These are phyloP conservation scores for Termitomyces sp. DNA, from an alignment of 768 basidiomycete genomes.

Conservation along the genomic window DNA sequence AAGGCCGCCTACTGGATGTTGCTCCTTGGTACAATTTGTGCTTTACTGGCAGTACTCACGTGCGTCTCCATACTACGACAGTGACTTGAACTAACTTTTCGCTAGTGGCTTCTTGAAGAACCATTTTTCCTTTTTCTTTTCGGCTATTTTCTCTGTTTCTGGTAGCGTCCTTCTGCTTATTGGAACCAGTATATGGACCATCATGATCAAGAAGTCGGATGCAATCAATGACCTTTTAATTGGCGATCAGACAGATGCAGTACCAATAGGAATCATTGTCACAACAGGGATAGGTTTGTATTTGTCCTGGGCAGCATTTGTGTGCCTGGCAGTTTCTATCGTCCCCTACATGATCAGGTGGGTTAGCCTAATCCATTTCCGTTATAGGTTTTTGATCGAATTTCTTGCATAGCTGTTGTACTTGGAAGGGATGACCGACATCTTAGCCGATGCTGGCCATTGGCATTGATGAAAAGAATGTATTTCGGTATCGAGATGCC, in stretches of 20 bases:
- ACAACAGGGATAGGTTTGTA: conserved; percentile 60
- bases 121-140: conserved; percentile 63
- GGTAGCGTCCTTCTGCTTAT: conserved; percentile 63
- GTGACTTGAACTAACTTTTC: conserved; percentile 8
- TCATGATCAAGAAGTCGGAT: conserved; percentile 61
- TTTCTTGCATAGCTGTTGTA: conserved; percentile 64
- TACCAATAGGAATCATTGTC: conserved; percentile 60
- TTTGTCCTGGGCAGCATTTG: conserved; percentile 75
- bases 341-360: conserved; percentile 79
- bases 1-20: conserved; percentile 75
- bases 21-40: conserved; percentile 66
- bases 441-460: conserved; percentile 19
- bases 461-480: conserved; percentile 2
- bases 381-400: not conserved
- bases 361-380: conserved; percentile 17
- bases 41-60: conserved; percentile 64
- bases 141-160: conserved; percentile 57
- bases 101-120: conserved; percentile 64
- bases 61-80: conserved; percentile 31
- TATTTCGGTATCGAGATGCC: not conserved
- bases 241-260: conserved; percentile 26
- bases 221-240: conserved; percentile 53
- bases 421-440: conserved; percentile 58
- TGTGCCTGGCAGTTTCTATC: conserved; percentile 57
- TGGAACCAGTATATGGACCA: conserved; percentile 76